Evolutionary conservation across 352 stramenopile species (phyloP), one percentile per base, ranked within the genome.

Genomic region (Phytophthora pseudosyringae): DNA sequence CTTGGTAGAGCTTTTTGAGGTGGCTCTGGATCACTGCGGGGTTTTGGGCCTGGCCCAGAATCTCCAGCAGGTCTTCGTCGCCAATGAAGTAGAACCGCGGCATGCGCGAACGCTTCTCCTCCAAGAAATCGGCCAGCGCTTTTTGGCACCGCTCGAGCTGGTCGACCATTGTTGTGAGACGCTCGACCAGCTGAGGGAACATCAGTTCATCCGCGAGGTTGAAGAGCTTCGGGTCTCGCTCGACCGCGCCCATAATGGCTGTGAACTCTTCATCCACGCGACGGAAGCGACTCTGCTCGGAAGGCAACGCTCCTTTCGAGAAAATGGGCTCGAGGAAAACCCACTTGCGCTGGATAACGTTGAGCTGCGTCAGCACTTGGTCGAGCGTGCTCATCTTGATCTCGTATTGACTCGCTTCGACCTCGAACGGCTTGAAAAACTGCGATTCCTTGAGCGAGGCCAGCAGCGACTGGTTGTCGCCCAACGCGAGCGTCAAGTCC

Each of bases 11-110:
- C 59, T 98, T 99, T 71, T 98, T 98, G 2, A 99, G 68, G 66
- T 99, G 96, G 45, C 77, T 93, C 66, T 99, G 96, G 49, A 99
- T 98, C 55, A 98, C 92, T 0, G 76, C 73, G 0, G 94, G 92
- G 63, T 98, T 98, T 59, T 97, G 86, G 21, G 88, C 85, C 59
- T 98, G 94, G 0, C 95, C 95, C 18, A 99, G 79, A 53, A 99
- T 98, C 59, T 99, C 96, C 5, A 99, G 78, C 48, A 99, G 49
- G 56, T 99, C 96, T 64, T 99, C 96, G 41, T 99, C 93, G 12
- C 95, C 95, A 51, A 99, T 97, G 55, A 99, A 99, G 69, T 99
- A 99, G 64, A 99, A 98, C 2, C 96, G 83, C n/a, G 96, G 96
- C 77, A 99, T 97, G 5, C 76, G 75, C 6, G 84, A 90, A 3